Base-by-base conservation (phyloP, 2,329 filamentous ascomycete genomes). In the Fusarium sp. region DNA sequence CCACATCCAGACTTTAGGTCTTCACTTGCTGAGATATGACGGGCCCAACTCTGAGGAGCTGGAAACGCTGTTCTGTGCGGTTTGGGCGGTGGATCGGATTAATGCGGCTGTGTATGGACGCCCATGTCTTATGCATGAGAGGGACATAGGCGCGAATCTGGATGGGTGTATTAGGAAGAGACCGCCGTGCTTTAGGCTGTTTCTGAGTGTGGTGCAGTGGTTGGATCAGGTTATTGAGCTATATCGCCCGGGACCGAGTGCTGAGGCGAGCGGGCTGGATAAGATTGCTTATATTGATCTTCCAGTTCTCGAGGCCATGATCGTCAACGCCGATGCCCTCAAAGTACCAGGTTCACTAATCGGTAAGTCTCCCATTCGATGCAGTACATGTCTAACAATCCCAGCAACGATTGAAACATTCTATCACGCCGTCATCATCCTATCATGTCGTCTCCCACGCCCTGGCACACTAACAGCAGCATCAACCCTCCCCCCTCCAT, bases 371-470 rank as follows among this genome's bases (percentile, higher is more conserved):
- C 1, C 8, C 18, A 14, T 57, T 7, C 41, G 3, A 1, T 5
- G 23, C 14, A 27, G 8, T 10, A 48, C 19, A 18, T 11, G 18
- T 2, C 77, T 81, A 51, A 82, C 61, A 31, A 3, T 7, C 10
- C 10, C 41, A 89, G 88, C 85, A 12, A 90, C 89, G 0, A 84
- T 91, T 11, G 89, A 91, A 72, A 85, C 88, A 2, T 86, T 92
- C 21, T 92, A 92, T 73, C 89, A 91, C 73, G 88, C 89, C 7
- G 86, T 92, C 11, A 87, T 88, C 39, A 90, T 91, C 14, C 80
- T 91, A 4, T 91, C 89, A 0, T 90, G 88, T 55, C 85, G 89
- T n/a, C 83, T 87, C 10, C 82, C 86, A 7, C 78, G 84, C 16
- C 82, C 81, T 16, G 80, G 84, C 46, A 81, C 81, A 25, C 66